Evolutionary conservation across 2,329 filamentous ascomycete genomes (phyloP), one percentile per base, ranked within the genome.

Genomic region (Ophiostoma perfectum): DNA sequence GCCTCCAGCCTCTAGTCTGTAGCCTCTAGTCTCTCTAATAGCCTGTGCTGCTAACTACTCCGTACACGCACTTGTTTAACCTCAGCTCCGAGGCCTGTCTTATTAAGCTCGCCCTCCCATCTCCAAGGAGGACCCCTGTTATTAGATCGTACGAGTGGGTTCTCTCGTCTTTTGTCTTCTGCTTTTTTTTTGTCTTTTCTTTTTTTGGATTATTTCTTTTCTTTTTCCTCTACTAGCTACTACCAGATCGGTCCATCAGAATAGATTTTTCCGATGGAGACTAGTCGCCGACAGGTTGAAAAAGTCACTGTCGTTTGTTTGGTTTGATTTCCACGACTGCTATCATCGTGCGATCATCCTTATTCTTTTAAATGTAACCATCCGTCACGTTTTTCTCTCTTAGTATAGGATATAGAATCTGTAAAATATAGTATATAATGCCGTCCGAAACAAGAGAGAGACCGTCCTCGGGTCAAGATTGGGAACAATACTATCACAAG

Each of bases 101-200:
- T 63, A 42, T n/a, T 42, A 62, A 42, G 58, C 60, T 60, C 55
- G 55, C 55, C 55, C 27, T 60, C 55, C 27, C 27, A 60, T 18
- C 27, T 60, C 11, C 55, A 60, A 18, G 27, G 55, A 38, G 38
- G 55, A 60, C 55, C 55, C 55, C 55, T 60, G 44, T 41, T 62
- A 7, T 16, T 27, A 18, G 36, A 39, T 38, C 36, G 45, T 64
- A 67, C 62, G 47, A 67, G 39, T 58, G 66, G 66, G 44, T 39
- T 18, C 18, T 58, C 44, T 63, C 11, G 3, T 66, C n/a, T 44
- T 60, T 55, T 45, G 2, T 47, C 55, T 42, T 66, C 8, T 60
- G 4, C 14, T 62, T 7, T 16, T 39, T 39, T 45, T 14, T 16
- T 52, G 44, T 68, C 36, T 65, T 52, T 42, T 39, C 64, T 64